Percentiles rank a stretch among this genome's conserved stretches.
Evolutionary conservation across 2,329 filamentous ascomycete genomes (phyloP).

Genomic region (Madurella fahalii): DNA sequence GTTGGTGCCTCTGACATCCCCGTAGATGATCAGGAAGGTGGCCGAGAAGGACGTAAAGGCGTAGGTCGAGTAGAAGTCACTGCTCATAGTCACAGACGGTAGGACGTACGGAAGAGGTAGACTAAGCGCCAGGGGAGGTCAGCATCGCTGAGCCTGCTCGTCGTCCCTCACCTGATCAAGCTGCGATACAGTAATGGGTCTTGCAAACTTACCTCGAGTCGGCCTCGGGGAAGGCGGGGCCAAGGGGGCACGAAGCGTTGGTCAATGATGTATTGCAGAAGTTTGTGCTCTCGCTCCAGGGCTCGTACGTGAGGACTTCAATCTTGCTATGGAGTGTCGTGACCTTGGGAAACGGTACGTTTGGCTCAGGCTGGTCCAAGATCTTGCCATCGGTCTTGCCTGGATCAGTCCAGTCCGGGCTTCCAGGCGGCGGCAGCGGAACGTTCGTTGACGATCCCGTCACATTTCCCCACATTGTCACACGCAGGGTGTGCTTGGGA

Average conservation of each 20-base stretch:
- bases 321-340: constrained; percentile 71
- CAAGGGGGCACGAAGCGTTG: constrained; percentile 69
- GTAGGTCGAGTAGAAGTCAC: constrained; percentile 77
- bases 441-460: constrained; percentile 61
- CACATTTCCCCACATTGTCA: constrained; percentile 89
- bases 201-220: constrained; percentile 35
- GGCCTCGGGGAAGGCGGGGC: constrained; percentile 59
- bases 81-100: constrained; percentile 68
- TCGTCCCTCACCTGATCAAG: background rate
- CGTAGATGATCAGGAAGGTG: constrained; percentile 70
- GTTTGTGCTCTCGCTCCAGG: constrained; percentile 50
- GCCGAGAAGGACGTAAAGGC: constrained; percentile 78
- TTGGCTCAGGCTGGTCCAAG: constrained; percentile 51
- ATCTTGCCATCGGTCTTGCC: constrained; percentile 72
- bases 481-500: constrained; percentile 60
- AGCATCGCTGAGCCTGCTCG: background rate
- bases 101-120: constrained; percentile 41
- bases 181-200: constrained; percentile 7
- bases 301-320: constrained; percentile 72
- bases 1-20: constrained; percentile 57
- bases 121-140: constrained; percentile 4
- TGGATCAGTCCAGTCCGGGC: constrained; percentile 59
- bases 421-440: constrained; percentile 56
- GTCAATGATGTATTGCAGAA: constrained; percentile 63
- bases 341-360: constrained; percentile 47